phyloP scores from a whole-genome alignment of 257 asterid species.

The Solanum tarijense region DNA sequence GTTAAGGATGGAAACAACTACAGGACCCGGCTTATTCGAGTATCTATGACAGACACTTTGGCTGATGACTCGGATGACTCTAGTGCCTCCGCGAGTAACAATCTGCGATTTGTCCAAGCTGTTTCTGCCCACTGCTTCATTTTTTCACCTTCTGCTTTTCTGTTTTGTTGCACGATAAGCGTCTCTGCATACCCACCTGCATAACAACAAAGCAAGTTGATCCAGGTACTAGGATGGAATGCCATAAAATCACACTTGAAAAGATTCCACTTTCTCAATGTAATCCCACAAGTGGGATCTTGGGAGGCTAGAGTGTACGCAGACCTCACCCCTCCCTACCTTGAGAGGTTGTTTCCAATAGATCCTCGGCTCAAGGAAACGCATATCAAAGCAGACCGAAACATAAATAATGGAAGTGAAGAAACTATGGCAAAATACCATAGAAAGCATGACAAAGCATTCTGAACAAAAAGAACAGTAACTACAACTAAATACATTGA shows the following conservation, averaged over 20 bases:
- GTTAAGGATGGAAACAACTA: conserved; percentile 12
- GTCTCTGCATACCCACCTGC: conserved; percentile 88
- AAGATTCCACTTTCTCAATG: not conserved
- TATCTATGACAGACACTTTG: conserved; percentile 52
- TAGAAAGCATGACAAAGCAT: not conserved
- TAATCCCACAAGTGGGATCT: not conserved
- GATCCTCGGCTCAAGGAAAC: not conserved
- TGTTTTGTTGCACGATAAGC: conserved; percentile 58
- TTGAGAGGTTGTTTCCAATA: not conserved
- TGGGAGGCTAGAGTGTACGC: fast-evolving
- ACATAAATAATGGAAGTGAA: too few species aligned
- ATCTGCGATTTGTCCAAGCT: conserved; percentile 55
- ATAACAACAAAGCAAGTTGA: not conserved
- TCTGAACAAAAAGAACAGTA: not conserved
- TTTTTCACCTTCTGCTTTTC: conserved; percentile 79
- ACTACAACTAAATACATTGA: not conserved
- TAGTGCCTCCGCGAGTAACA: conserved; percentile 58
- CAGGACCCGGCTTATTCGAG: conserved; percentile 62
- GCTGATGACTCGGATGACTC: conserved; percentile 40
- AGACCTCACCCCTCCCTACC: not conserved
- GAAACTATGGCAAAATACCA: not conserved
- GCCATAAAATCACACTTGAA: not conserved
- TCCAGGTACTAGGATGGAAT: not conserved
- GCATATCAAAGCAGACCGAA: not conserved
- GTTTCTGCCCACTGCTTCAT: conserved; percentile 61